Conservation (phyloP, 805 yeast species). For the Candida andamanensis region DNA sequence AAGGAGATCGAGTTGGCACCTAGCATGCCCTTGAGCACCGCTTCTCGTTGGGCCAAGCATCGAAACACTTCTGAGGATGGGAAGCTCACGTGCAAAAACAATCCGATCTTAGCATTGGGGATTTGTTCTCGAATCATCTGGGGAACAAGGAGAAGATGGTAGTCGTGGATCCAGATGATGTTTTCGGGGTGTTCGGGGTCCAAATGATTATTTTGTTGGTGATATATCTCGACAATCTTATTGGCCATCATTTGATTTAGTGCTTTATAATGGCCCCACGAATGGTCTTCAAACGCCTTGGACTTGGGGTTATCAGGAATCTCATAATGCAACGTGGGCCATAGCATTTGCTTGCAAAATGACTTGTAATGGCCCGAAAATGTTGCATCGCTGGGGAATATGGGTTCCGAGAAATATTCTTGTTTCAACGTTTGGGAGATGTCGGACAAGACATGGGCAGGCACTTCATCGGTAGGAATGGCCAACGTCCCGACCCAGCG, state of each 20-base stretch:
- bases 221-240: conserved; percentile 57
- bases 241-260: conserved; percentile 81
- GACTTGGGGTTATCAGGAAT: conserved; percentile 93
- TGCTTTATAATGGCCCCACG: conserved; percentile 78
- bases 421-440: conserved; percentile 45
- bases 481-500: conserved; percentile 91
- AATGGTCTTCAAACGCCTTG: conserved; percentile 91
- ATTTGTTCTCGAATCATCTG: conserved; percentile 68
- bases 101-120: conserved; percentile 85
- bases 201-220: conserved; percentile 43
- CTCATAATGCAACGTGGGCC: conserved; percentile 94
- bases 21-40: conserved; percentile 71
- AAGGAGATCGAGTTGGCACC: conserved; percentile 87
- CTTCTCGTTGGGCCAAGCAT: conserved; percentile 83
- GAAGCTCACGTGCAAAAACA: conserved; percentile 88
- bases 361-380: conserved; percentile 89
- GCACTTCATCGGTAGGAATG: conserved; percentile 82
- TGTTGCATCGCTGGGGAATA: conserved; percentile 69
- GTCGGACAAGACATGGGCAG: conserved; percentile 46
- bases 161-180: conserved; percentile 89
- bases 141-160: conserved; percentile 84
- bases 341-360: conserved; percentile 88
- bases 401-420: conserved; percentile 57
- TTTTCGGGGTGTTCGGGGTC: conserved; percentile 47
- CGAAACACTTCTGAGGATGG: conserved; percentile 95